These are phyloP conservation scores for Dimocarpus longan DNA, from an alignment of 345 rosid species.

Conservation along the genomic window DNA sequence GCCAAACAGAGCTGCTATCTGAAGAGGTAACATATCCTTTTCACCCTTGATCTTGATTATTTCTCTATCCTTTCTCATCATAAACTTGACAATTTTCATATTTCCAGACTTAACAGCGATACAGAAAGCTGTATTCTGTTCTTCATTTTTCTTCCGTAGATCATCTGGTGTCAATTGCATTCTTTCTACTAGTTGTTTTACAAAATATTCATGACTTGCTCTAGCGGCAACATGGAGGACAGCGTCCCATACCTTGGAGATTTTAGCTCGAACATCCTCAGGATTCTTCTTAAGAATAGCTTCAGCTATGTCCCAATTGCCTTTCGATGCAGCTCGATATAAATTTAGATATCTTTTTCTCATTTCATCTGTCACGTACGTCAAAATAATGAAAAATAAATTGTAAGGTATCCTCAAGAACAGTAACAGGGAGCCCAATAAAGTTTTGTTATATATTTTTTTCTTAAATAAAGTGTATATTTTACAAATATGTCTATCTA, in stretches of 20 bases:
- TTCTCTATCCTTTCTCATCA: neutral
- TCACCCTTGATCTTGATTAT: neutral
- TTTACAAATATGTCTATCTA: too few relatives aligned
- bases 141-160: neutral
- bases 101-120: constrained; percentile 13
- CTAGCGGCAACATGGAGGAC: constrained; percentile 21
- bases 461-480: too few relatives aligned
- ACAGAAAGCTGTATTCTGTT: constrained; percentile 5
- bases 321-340: too few relatives aligned
- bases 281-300: neutral
- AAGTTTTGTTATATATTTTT: too few relatives aligned
- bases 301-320: neutral
- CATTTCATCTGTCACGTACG: neutral
- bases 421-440: too few relatives aligned
- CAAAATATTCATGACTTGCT: neutral
- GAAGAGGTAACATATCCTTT: neutral
- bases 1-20: constrained; percentile 17
- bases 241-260: constrained; percentile 5
- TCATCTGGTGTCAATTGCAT: neutral
- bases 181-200: too few relatives aligned
- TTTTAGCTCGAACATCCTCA: neutral
- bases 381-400: too few relatives aligned
- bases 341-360: constrained; percentile 9
- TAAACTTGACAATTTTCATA: constrained; percentile 4
- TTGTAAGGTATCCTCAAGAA: too few relatives aligned